These are phyloP conservation scores for Pythium aphanidermatum DNA, from an alignment of 352 stramenopile genomes.

Conservation along the genomic window DNA sequence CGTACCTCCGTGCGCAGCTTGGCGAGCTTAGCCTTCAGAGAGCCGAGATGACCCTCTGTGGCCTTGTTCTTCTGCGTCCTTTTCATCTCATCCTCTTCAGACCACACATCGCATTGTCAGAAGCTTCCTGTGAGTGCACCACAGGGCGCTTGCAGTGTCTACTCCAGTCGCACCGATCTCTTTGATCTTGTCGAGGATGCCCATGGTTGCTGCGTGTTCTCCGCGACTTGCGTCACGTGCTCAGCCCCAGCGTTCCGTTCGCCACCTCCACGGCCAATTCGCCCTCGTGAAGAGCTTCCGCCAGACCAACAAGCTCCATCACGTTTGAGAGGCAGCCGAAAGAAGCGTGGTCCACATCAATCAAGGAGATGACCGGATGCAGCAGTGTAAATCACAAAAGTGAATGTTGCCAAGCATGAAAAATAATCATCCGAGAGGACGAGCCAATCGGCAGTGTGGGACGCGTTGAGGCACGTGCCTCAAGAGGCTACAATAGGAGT, in stretches of 20 bases:
- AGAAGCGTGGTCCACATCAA: conserved; percentile 14
- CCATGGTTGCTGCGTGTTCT: conserved; percentile 54
- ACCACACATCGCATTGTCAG: neutral
- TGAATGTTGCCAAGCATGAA: no score
- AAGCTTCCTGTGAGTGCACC: neutral
- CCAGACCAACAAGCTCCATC: conserved; percentile 4
- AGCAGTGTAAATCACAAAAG: no score
- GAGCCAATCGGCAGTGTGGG: neutral
- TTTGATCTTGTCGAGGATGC: conserved; percentile 92
- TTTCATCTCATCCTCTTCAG: conserved; percentile 93
- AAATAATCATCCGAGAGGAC: no score
- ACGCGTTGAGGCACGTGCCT: conserved; percentile 4
- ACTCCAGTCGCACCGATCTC: conserved; percentile 87
- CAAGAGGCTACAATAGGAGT: conserved; percentile 2
- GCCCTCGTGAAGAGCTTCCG: neutral
- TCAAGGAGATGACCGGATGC: neutral
- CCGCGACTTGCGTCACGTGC: conserved; percentile 2
- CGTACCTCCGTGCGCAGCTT: conserved; percentile 96
- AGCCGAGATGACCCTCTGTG: conserved; percentile 85
- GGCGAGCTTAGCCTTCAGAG: conserved; percentile 98
- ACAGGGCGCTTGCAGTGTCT: no score
- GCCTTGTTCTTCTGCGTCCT: conserved; percentile 99
- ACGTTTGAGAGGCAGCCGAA: neutral
- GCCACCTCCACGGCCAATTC: conserved; percentile 1
- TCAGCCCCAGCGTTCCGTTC: conserved; percentile 7